Percentiles rank a stretch among this genome's conserved stretches.
phyloP scores from a whole-genome alignment of 2,329 filamentous ascomycete genomes.

The Phialophora chinensis region DNA sequence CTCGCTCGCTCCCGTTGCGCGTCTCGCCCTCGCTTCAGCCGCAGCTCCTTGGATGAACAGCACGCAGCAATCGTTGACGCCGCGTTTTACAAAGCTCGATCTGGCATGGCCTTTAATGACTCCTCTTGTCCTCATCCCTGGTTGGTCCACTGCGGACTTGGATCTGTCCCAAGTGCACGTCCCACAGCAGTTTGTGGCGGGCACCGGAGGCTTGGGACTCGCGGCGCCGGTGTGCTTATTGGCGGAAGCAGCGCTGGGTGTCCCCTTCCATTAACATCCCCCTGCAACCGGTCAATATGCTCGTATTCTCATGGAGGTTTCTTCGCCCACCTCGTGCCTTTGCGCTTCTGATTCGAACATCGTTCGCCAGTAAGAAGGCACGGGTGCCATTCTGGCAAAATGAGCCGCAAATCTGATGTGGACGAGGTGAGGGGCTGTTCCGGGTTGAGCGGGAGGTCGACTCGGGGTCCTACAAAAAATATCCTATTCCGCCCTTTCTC shows the following conservation, averaged over 20 bases:
- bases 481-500: neutral
- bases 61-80: neutral
- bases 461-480: neutral
- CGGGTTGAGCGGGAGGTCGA: neutral
- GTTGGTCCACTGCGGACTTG: neutral
- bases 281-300: neutral
- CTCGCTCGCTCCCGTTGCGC: neutral
- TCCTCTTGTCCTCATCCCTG: too few relatives aligned
- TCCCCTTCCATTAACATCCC: neutral
- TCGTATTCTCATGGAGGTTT: neutral
- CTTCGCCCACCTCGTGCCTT: neutral
- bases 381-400: neutral
- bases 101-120: neutral
- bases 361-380: neutral
- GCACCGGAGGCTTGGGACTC: neutral
- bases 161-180: neutral
- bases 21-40: neutral
- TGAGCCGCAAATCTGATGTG: neutral
- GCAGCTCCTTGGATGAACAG: neutral
- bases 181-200: neutral
- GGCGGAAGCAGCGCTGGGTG: neutral
- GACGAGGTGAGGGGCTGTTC: neutral
- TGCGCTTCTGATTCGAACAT: conserved; percentile 8
- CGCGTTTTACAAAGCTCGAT: neutral
- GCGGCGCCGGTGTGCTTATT: neutral